phyloP scores from a whole-genome alignment of 108 stramenopile species.

The Skeletonema marinoi region DNA sequence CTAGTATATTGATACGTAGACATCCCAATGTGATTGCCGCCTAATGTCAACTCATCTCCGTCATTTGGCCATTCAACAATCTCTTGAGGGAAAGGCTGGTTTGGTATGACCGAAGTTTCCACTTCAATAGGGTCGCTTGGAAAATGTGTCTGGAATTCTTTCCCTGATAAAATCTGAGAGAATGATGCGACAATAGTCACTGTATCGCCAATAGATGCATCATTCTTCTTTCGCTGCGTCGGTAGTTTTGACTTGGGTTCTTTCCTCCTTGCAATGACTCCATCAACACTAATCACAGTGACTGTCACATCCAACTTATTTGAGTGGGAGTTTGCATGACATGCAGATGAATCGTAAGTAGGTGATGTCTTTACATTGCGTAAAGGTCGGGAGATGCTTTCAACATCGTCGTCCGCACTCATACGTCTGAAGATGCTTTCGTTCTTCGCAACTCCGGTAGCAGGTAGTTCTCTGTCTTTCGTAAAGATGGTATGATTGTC shows the following conservation, averaged over 20 bases:
- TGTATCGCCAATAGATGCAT: neutral
- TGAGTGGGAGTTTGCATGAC: neutral
- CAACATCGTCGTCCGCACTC: neutral
- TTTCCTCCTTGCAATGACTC: neutral
- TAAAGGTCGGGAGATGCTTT: neutral
- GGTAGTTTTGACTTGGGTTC: neutral
- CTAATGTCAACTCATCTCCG: neutral
- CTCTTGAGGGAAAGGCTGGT: neutral
- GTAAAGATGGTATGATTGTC: neutral
- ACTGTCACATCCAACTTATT: neutral
- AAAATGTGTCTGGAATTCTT: neutral
- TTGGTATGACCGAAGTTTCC: neutral
- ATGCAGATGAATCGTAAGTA: neutral
- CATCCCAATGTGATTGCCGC: neutral
- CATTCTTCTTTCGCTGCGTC: neutral
- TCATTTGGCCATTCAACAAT: neutral
- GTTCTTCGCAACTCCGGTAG: neutral
- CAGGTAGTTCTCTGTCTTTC: neutral
- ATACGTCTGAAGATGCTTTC: neutral
- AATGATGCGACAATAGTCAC: neutral
- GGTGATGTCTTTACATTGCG: neutral
- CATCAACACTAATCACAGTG: neutral
- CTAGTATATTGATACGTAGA: neutral
- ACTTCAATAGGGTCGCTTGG: neutral
- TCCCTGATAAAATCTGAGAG: neutral